These are phyloP conservation scores for Xylaria sp. DNA, from an alignment of 495 filamentous ascomycete species.

Conservation along the genomic window DNA sequence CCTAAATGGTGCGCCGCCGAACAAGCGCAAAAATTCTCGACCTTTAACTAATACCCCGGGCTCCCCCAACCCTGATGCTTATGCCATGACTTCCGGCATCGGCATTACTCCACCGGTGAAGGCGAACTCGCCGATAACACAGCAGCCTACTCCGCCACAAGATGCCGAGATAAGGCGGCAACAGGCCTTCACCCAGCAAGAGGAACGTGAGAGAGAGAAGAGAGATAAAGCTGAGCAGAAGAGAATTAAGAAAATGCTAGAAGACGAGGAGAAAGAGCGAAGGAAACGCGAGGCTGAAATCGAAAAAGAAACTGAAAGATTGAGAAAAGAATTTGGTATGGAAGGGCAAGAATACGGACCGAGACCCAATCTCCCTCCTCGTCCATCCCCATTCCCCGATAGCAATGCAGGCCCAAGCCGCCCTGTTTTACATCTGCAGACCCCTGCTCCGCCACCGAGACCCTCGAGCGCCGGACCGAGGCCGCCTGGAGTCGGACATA, in stretches of 20 bases:
- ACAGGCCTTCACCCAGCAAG: slow-evolving; percentile 61
- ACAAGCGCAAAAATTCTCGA: slow-evolving; percentile 53
- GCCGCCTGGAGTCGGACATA: slow-evolving; percentile 29
- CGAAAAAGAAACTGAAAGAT: slow-evolving; percentile 82
- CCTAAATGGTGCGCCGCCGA: slow-evolving; percentile 57
- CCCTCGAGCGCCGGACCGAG: slow-evolving; percentile 52
- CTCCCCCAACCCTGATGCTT: slow-evolving; percentile 28
- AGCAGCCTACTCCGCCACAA: slow-evolving; percentile 45
- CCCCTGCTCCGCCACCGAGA: slow-evolving; percentile 46
- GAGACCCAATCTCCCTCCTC: slow-evolving; percentile 34
- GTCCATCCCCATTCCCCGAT: slow-evolving; percentile 23
- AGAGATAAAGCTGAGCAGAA: slow-evolving; percentile 67
- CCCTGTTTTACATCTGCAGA: slow-evolving; percentile 31
- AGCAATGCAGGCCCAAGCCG: slow-evolving; percentile 24
- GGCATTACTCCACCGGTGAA: slow-evolving; percentile 29
- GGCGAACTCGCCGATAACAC: slow-evolving; percentile 30
- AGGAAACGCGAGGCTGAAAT: slow-evolving; percentile 73
- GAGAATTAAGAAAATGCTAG: slow-evolving; percentile 76
- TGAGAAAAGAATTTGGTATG: slow-evolving; percentile 75
- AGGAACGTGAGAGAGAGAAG: slow-evolving; percentile 61
- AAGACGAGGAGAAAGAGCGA: slow-evolving; percentile 75
- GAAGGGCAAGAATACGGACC: slow-evolving; percentile 49
- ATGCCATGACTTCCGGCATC: slow-evolving; percentile 36
- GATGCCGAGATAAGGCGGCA: slow-evolving; percentile 70
- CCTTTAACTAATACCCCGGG: slow-evolving; percentile 37